These are phyloP conservation scores for Ogataea salicorniae DNA, from an alignment of 805 yeast genomes.

Conservation along the genomic window DNA sequence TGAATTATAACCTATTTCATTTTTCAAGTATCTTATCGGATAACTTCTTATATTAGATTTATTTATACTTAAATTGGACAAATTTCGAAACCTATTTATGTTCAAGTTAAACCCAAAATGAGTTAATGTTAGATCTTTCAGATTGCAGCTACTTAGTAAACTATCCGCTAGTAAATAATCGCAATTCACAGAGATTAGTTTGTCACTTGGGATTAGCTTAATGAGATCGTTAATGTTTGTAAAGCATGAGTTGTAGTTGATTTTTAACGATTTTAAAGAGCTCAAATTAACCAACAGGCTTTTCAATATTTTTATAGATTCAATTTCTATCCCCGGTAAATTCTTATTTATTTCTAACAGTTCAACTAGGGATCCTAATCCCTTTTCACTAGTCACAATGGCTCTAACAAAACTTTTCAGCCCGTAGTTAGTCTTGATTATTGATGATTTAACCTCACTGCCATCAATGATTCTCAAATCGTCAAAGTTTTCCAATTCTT, in stretches of 20 bases:
- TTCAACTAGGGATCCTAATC: slow-evolving; percentile 10
- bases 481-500: slow-evolving; percentile 14
- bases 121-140: slow-evolving; percentile 7
- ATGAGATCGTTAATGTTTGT: slow-evolving; percentile 12
- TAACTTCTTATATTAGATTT: slow-evolving; percentile 5
- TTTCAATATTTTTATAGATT: slow-evolving; percentile 12
- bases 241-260: slow-evolving; percentile 19
- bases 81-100: slow-evolving; percentile 5
- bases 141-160: not conserved
- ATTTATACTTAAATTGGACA: slow-evolving; percentile 11
- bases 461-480: slow-evolving; percentile 12
- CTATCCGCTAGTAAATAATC: slow-evolving; percentile 5
- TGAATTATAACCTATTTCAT: slow-evolving; percentile 4
- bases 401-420: slow-evolving; percentile 20
- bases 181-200: slow-evolving; percentile 12
- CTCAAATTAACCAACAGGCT: slow-evolving; percentile 10
- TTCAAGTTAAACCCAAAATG: slow-evolving; percentile 1
- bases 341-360: slow-evolving; percentile 15
- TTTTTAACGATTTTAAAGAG: slow-evolving; percentile 13
- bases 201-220: slow-evolving; percentile 3
- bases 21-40: slow-evolving; percentile 10
- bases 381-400: slow-evolving; percentile 1
- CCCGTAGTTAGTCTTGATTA: slow-evolving; percentile 20
- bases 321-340: slow-evolving; percentile 24
- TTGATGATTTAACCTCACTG: slow-evolving; percentile 10